A percentile compares a stretch with the other conserved stretches of the same genome.
These are phyloP conservation scores for Penicillium goetzii DNA, from an alignment of 495 filamentous ascomycete species.

Conservation along the genomic window DNA sequence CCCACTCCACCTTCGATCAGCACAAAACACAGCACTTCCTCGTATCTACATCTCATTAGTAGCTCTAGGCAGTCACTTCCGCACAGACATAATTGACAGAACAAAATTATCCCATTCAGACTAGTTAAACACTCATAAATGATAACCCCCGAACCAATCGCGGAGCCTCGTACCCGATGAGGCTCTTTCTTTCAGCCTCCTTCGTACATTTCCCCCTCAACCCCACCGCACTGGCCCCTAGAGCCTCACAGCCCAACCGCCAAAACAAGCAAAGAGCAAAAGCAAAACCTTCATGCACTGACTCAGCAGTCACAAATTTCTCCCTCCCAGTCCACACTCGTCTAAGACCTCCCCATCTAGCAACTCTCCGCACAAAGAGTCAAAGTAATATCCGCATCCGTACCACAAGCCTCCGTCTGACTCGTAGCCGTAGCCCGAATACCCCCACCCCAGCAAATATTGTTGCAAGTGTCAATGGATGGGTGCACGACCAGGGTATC, in stretches of 20 bases:
- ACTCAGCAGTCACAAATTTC: neutral
- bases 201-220: neutral
- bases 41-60: neutral
- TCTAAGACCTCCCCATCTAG: constrained; percentile 10
- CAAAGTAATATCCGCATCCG: constrained; percentile 37
- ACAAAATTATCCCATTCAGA: neutral
- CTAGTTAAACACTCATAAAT: neutral
- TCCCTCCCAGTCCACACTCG: too few relatives aligned
- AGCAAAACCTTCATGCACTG: neutral
- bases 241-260: neutral
- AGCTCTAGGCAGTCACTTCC: neutral
- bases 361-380: constrained; percentile 39
- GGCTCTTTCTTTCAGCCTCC: constrained; percentile 1
- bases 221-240: neutral
- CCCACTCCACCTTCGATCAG: too few relatives aligned
- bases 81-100: neutral
- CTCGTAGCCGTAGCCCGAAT: constrained; percentile 50
- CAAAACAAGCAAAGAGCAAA: neutral
- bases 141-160: neutral
- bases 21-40: too few relatives aligned
- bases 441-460: constrained; percentile 56
- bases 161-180: neutral
- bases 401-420: constrained; percentile 52
- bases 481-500: constrained; percentile 44
- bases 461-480: constrained; percentile 43